Evolutionary conservation across 805 yeast genomes (phyloP).

Genomic region (Candida khao-thaluensis): DNA sequence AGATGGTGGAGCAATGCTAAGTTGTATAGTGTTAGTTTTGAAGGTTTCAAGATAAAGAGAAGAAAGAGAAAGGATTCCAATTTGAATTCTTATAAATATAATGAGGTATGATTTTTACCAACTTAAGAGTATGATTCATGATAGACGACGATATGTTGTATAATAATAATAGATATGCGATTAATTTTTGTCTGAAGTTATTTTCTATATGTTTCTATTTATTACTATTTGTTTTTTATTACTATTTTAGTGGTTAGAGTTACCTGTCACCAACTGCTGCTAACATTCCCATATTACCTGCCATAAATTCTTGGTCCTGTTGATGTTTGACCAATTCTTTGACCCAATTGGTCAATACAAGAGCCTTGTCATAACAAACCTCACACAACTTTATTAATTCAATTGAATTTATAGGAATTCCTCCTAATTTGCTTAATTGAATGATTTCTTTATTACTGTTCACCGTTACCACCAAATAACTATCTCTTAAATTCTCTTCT

Average conservation of each 20-base stretch:
- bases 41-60: slow-evolving; percentile 28
- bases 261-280: slow-evolving; percentile 7
- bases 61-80: slow-evolving; percentile 57
- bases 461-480: slow-evolving; percentile 78
- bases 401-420: slow-evolving; percentile 74
- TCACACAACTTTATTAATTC: slow-evolving; percentile 66
- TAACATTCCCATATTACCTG: slow-evolving; percentile 28
- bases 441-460: slow-evolving; percentile 90
- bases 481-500: slow-evolving; percentile 77
- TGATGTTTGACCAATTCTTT: slow-evolving; percentile 55
- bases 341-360: slow-evolving; percentile 62
- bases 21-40: slow-evolving; percentile 6
- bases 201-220: no score
- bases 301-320: slow-evolving; percentile 44
- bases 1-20: slow-evolving; percentile 18
- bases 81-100: slow-evolving; percentile 31
- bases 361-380: slow-evolving; percentile 64
- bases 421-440: slow-evolving; percentile 89
- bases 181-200: no score
- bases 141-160: slow-evolving; percentile 7
- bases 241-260: no score
- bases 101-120: slow-evolving; percentile 4
- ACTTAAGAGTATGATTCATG: background rate
- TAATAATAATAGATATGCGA: slow-evolving; percentile 1
- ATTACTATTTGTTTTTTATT: no score